These are phyloP conservation scores for Cutaneotrichosporon sp. DNA, from an alignment of 1,284 basidiomycete genomes.

Conservation along the genomic window DNA sequence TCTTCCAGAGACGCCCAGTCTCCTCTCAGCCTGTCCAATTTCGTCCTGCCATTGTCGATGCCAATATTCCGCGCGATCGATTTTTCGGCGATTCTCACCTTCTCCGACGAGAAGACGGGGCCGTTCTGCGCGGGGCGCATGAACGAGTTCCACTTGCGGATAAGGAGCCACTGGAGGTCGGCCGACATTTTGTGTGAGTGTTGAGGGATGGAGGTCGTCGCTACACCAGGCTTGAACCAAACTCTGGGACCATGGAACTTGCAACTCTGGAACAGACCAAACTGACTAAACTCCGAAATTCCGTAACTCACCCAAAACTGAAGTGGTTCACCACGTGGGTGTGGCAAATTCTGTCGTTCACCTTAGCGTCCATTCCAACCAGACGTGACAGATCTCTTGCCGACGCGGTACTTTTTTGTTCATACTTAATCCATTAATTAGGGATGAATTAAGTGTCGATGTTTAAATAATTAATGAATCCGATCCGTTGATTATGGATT, in stretches of 20 bases:
- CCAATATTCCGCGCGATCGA: neutral
- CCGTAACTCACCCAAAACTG: neutral
- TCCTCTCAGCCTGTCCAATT: neutral
- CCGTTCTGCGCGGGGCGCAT: conserved; percentile 75
- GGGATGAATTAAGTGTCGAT: neutral
- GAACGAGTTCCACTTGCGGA: conserved; percentile 84
- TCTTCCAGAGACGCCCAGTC: neutral
- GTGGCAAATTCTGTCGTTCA: neutral
- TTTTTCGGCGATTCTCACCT: conserved; percentile 58
- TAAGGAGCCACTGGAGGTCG: conserved; percentile 86
- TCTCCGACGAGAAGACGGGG: conserved; percentile 77
- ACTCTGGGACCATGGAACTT: neutral
- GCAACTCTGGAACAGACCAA: neutral
- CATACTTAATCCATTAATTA: neutral
- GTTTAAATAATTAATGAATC: neutral
- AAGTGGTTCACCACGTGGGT: neutral
- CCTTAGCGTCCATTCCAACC: neutral
- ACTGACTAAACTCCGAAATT: conserved; percentile 1
- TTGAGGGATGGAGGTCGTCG: conserved; percentile 6
- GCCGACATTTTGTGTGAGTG: conserved; percentile 42
- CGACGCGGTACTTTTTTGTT: neutral
- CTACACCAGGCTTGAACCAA: neutral
- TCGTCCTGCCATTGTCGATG: neutral
- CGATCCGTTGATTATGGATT: neutral
- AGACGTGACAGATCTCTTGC: neutral